Base-by-base conservation (phyloP, 1,284 basidiomycete species). In the Microbotryomycetes sp. region DNA sequence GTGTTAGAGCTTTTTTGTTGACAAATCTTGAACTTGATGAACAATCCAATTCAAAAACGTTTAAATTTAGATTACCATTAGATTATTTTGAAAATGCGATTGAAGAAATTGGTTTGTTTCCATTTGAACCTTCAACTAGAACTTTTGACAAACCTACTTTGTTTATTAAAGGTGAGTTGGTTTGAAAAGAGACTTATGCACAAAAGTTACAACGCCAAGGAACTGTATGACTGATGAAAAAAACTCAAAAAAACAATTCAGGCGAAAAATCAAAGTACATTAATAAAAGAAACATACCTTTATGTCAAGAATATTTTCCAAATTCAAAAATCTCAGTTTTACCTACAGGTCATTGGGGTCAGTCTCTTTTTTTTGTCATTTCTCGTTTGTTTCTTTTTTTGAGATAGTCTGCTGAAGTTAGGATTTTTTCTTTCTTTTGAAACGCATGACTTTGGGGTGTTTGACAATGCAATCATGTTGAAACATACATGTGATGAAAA, bases 1-100 rank as follows among this genome's bases (percentile, higher is more conserved):
- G 79, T 57, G 80, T 87, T 28, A 84, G 87, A 28, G 83, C 85
- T 19, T 93, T 92, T 76, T 79, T 93, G 19, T 79, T 92, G 45
- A 92, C 90, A 14, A 93, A 93, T 75, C 80, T 93, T 12, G 67
- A 73, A 46, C n/a, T n/a, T n/a, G 63, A 74, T 15, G 71, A 78
- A 7, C 70, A 75, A 50, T 63, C 64, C 19, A 63, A 73, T 23
- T 64, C 71, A 42, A 64, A 75, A 49, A 70, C 72, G 0, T 78
- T 83, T 54, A 80, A 77, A 63, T 92, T 92, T 75, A 81, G 83
- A 15, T 80, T 92, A 25, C 89, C 90, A 0, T 74, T 92, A 9
- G 79, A 84, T 9, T 82, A 84, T 47, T 78, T 93, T 42, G 79
- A 79, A 4, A 77, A 81, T 4, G 79, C 83, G 0, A 83, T 92